Base-by-base conservation (phyloP, 805 yeast genomes). In the Maudiozyma saulgeensis region DNA sequence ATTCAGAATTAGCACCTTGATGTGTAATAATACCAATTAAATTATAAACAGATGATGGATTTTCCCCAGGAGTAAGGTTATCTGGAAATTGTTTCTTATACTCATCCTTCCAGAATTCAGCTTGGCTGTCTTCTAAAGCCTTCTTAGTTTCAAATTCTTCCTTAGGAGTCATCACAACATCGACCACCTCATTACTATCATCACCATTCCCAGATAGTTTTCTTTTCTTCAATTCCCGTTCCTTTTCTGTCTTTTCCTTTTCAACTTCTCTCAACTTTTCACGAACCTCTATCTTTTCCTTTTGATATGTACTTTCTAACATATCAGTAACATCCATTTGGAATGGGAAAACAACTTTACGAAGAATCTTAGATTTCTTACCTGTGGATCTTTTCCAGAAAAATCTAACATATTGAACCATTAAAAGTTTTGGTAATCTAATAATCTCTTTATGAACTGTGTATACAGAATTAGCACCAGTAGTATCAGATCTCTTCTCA, bases 341-440 rank as follows among this genome's bases (percentile, higher is more conserved):
- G 69, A 89, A 86, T 41, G 99, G 99, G 71, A 93, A 93, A 54
- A 83, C 86, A 25, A 93, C 99, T 70, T 84, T 88, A 65, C 99
- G 82, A 65, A 93, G 75, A 63, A 93, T 93, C 69, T 93, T 93
- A 18, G 96, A 85, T 71, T 93, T 93, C 68, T 84, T 86, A 55
- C 79, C 80, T 3, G 95, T 86, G 50, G 91, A 95, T 63, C 91
- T 79, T 64, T 91, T 87, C 99, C 99, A 93, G 68, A 81, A 93
- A 65, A 93, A 93, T 62, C 99, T 79, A 53, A 93, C 93, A 68
- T 86, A 93, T 64, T 93, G 95, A 41, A 93, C 88, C 9, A 91
- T 86, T 57, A 93, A 74, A 63, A 83, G 84, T 61, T 86, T 83
- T 51, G 99, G 99, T 56, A 93, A 72, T 63, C 85, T 80, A 1